Percentiles rank a stretch among this genome's conserved stretches.
Evolutionary conservation across 2,329 filamentous ascomycete species (phyloP).

Genomic region (Apiospora malaysiana): DNA sequence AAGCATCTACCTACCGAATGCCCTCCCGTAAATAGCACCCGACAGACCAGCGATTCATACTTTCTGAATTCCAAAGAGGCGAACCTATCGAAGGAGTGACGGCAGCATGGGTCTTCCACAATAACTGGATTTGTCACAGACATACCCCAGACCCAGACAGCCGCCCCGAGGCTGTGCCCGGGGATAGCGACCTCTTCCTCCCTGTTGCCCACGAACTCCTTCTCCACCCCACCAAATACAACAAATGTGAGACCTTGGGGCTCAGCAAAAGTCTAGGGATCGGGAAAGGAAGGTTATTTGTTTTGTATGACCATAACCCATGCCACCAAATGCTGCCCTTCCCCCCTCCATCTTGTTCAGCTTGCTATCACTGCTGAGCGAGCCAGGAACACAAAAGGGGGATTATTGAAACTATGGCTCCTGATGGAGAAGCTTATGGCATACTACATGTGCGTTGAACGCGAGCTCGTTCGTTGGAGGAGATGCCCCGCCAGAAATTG

Average conservation of each 20-base stretch:
- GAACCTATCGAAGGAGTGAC: background rate
- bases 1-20: background rate
- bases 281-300: conserved; percentile 6
- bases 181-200: conserved; percentile 4
- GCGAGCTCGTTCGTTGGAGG: background rate
- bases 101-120: background rate
- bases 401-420: too few species aligned
- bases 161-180: conserved; percentile 5
- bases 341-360: background rate
- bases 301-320: conserved; percentile 1
- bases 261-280: conserved; percentile 10
- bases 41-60: background rate
- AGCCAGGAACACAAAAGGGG: background rate
- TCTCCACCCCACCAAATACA: conserved; percentile 3
- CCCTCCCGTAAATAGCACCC: background rate
- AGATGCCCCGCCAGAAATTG: background rate
- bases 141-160: conserved; percentile 5
- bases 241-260: conserved; percentile 11
- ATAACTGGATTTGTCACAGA: background rate
- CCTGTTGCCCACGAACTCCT: conserved; percentile 2
- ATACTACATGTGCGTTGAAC: background rate
- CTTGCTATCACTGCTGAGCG: background rate
- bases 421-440: background rate
- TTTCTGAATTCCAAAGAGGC: background rate
- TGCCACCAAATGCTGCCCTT: background rate